These are phyloP conservation scores for Penicillium longicatenatum DNA, from an alignment of 495 filamentous ascomycete genomes.

Conservation along the genomic window DNA sequence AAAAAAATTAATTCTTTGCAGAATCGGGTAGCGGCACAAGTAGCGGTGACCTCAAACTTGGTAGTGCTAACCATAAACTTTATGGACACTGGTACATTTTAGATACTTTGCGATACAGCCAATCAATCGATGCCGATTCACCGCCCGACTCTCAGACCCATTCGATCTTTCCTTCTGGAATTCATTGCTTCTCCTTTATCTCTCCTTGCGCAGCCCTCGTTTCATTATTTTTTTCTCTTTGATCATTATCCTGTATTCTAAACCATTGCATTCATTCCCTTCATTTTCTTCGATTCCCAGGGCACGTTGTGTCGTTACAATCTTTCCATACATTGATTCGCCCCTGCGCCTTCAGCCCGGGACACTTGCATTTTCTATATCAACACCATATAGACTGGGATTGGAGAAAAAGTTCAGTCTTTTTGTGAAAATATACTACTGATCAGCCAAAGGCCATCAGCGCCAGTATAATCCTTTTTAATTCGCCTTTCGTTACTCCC, in stretches of 20 bases:
- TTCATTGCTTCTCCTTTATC: constrained; percentile 27
- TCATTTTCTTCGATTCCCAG: constrained; percentile 10
- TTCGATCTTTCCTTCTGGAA: constrained; percentile 18
- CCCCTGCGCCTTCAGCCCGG: constrained; percentile 3
- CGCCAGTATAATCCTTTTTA: neutral
- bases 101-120: constrained; percentile 5
- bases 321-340: constrained; percentile 15
- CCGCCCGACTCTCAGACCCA: constrained; percentile 30
- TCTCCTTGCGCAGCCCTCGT: constrained; percentile 24
- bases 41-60: constrained; percentile 8
- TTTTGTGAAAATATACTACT: neutral
- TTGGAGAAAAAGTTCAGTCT: neutral
- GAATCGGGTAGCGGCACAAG: neutral
- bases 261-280: constrained; percentile 12
- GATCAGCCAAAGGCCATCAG: neutral
- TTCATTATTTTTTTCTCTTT: constrained; percentile 16
- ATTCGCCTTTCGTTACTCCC: constrained; percentile 3
- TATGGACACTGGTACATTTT: neutral
- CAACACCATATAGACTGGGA: constrained; percentile 3
- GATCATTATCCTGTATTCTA: constrained; percentile 17
- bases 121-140: constrained; percentile 27
- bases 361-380: neutral
- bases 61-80: neutral
- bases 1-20: constrained; percentile 22
- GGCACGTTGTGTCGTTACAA: constrained; percentile 13